phyloP scores from a whole-genome alignment of 441 rosid species.

The Omphalea diandra region DNA sequence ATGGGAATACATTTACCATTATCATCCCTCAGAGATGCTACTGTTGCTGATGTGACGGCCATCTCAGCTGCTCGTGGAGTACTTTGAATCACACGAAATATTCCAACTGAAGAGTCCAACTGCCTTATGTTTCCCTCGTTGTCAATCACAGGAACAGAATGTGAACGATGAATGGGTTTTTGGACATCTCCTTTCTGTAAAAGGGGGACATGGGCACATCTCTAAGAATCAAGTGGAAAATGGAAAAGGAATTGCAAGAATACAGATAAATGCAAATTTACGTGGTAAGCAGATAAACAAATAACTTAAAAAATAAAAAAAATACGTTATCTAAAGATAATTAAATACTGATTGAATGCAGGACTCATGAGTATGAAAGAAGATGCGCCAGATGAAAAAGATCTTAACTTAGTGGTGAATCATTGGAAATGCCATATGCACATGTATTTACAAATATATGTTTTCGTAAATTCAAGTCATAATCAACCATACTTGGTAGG shows the following conservation, averaged over 20 bases:
- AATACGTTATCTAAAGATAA: not conserved
- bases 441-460: not conserved
- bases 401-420: not conserved
- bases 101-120: conserved; percentile 42
- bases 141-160: conserved; percentile 70
- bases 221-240: conserved; percentile 24
- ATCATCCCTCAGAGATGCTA: conserved; percentile 30
- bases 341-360: not conserved
- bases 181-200: conserved; percentile 60
- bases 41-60: conserved; percentile 28
- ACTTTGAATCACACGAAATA: conserved; percentile 71
- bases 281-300: not conserved
- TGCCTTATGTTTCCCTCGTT: conserved; percentile 59
- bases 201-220: conserved; percentile 26
- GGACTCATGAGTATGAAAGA: not conserved
- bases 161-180: conserved; percentile 78
- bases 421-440: not conserved
- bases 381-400: not conserved
- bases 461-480: not conserved
- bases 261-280: not conserved
- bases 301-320: not conserved
- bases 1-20: conserved; percentile 38
- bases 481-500: not conserved
- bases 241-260: conserved; percentile 12
- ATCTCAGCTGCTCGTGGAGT: conserved; percentile 44